Percentiles rank a stretch among this genome's conserved stretches.
These are phyloP conservation scores for Sclerotinia subarctica DNA, from an alignment of 2,329 filamentous ascomycete genomes.

Conservation along the genomic window DNA sequence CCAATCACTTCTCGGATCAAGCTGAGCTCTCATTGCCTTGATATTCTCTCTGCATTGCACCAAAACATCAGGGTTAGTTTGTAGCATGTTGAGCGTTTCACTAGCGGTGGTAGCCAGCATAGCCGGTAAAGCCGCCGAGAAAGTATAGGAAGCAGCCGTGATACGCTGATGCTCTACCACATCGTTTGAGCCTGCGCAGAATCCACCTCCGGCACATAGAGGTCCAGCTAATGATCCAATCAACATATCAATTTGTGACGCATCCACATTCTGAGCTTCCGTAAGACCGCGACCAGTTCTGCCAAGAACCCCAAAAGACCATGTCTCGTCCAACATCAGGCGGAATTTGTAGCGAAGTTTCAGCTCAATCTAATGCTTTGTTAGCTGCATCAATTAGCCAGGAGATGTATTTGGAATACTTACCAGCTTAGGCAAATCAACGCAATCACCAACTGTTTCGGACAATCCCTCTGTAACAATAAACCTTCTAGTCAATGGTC, in stretches of 20 bases:
- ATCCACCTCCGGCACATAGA: conserved; percentile 88
- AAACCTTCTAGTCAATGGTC: conserved; percentile 85
- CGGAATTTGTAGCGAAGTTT: conserved; percentile 98
- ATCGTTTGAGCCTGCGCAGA: conserved; percentile 87
- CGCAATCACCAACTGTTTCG: conserved; percentile 82
- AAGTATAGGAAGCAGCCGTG: conserved; percentile 88
- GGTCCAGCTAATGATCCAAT: conserved; percentile 88
- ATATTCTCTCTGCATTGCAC: conserved; percentile 80
- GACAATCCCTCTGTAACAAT: conserved; percentile 95
- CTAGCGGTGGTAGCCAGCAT: conserved; percentile 94
- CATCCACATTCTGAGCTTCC: conserved; percentile 94
- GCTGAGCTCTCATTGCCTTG: conserved; percentile 76
- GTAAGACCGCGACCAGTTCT: conserved; percentile 88
- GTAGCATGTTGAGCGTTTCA: conserved; percentile 81
- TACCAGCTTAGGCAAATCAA: conserved; percentile 81
- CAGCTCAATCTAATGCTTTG: conserved; percentile 65
- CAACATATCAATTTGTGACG: conserved; percentile 93
- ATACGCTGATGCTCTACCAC: conserved; percentile 97
- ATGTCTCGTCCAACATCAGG: conserved; percentile 94
- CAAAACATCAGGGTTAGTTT: conserved; percentile 81
- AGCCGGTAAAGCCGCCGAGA: conserved; percentile 89
- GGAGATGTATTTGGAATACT: conserved; percentile 35
- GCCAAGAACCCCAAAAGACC: conserved; percentile 93
- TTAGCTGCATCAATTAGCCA: conserved; percentile 11
- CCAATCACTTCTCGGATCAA: conserved; percentile 94